These are phyloP conservation scores for Aphanoascus verrucosus DNA, from an alignment of 2,329 filamentous ascomycete genomes.

Conservation along the genomic window DNA sequence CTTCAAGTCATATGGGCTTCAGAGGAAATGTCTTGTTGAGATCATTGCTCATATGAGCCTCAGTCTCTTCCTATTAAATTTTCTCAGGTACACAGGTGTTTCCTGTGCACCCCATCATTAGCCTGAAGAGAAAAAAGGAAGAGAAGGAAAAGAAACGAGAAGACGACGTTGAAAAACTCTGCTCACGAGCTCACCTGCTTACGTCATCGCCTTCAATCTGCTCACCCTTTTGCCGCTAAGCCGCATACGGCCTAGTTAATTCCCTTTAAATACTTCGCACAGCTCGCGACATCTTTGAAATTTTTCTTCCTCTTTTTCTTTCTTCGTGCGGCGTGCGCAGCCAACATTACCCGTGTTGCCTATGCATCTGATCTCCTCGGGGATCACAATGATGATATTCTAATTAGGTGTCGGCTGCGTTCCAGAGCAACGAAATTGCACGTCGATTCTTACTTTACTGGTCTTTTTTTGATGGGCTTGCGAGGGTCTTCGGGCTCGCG, in stretches of 20 bases:
- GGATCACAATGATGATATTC: slow-evolving; percentile 36
- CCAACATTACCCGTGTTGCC: slow-evolving; percentile 70
- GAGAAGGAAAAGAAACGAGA: background rate
- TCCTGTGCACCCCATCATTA: slow-evolving; percentile 13
- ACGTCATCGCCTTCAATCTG: background rate
- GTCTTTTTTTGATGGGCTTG: slow-evolving; percentile 27
- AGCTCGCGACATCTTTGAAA: slow-evolving; percentile 8
- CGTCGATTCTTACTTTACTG: slow-evolving; percentile 46
- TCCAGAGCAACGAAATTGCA: slow-evolving; percentile 72
- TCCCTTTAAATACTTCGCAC: slow-evolving; percentile 2
- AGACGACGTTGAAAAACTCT: background rate
- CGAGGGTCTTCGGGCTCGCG: slow-evolving; percentile 15
- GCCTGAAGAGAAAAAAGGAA: slow-evolving; percentile 10
- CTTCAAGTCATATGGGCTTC: slow-evolving; percentile 7
- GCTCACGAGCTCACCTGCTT: background rate
- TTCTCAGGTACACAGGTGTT: slow-evolving; percentile 12
- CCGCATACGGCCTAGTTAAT: background rate
- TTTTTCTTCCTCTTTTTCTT: slow-evolving; percentile 42
- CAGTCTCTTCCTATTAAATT: slow-evolving; percentile 17
- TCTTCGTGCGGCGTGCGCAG: slow-evolving; percentile 72
- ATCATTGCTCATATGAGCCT: slow-evolving; percentile 13
- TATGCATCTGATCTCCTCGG: slow-evolving; percentile 45
- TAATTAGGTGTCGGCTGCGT: slow-evolving; percentile 67
- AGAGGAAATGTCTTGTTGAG: slow-evolving; percentile 15
- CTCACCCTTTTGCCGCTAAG: background rate